Conservation (phyloP, 306 rosid species). For the Quercus mongolica region DNA sequence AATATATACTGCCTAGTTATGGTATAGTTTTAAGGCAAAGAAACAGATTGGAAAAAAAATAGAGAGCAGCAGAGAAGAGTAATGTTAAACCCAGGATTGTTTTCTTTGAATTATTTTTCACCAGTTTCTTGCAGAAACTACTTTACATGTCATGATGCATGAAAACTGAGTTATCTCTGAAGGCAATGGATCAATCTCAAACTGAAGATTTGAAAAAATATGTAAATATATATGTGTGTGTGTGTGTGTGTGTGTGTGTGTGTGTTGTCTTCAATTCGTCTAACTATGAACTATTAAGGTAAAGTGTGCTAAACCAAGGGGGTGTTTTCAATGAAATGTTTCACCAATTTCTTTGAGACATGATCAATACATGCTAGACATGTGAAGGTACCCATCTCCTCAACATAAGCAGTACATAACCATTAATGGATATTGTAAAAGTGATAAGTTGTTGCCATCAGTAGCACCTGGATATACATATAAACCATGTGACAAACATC, state of each 20-base stretch:
- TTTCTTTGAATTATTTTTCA: neutral
- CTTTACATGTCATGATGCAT: neutral
- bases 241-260: too few relatives aligned
- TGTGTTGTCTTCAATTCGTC: neutral
- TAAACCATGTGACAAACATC: neutral
- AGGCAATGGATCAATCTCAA: neutral
- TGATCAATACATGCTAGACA: neutral
- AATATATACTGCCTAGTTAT: neutral
- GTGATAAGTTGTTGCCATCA: neutral
- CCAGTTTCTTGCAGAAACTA: neutral
- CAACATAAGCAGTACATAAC: neutral
- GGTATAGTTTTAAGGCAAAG: constrained; percentile 38
- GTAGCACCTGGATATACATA: neutral
- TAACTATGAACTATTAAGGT: neutral
- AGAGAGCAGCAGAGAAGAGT: neutral
- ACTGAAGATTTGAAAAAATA: neutral
- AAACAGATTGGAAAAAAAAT: constrained; percentile 7
- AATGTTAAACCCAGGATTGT: neutral
- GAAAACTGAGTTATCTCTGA: neutral
- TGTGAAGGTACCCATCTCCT: neutral
- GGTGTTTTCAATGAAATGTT: neutral
- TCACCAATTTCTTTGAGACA: neutral
- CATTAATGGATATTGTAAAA: neutral
- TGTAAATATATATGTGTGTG: too few relatives aligned
- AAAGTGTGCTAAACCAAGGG: neutral